These are phyloP conservation scores for Diutina pseudorugosa DNA, from an alignment of 1,139 yeast species.

Conservation along the genomic window DNA sequence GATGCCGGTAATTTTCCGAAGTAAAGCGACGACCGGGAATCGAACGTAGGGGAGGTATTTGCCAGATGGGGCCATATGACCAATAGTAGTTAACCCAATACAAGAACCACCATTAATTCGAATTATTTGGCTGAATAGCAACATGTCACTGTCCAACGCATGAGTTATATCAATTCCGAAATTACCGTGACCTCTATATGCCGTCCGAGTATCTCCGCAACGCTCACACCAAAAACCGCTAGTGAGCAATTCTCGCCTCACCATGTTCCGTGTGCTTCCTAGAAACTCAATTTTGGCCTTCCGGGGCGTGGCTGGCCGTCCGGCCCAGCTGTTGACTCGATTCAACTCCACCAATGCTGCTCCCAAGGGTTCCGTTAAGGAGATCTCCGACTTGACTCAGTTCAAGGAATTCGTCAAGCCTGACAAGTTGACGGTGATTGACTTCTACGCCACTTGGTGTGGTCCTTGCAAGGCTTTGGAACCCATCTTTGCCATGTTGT, in stretches of 20 bases:
- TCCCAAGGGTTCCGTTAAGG: neutral
- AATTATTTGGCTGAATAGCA: too few species aligned
- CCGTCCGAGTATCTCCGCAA: neutral
- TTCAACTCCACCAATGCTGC: neutral
- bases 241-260: neutral
- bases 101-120: neutral
- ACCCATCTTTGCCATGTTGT: conserved; percentile 24
- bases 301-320: neutral
- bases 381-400: neutral
- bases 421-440: conserved; percentile 21
- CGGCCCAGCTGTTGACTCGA: neutral
- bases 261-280: neutral
- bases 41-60: neutral
- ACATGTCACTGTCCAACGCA: too few species aligned
- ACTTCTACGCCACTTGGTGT: conserved; percentile 36
- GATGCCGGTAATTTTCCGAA: neutral
- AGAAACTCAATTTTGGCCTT: neutral
- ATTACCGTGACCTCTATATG: neutral
- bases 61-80: too few species aligned
- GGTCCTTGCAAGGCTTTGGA: conserved; percentile 35
- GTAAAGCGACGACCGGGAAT: neutral
- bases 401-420: neutral
- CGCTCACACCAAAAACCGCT: neutral
- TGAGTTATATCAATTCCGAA: too few species aligned
- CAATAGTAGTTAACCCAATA: too few species aligned